phyloP scores from a whole-genome alignment of 2,329 filamentous ascomycete genomes.

The Pochonia chlamydosporia region DNA sequence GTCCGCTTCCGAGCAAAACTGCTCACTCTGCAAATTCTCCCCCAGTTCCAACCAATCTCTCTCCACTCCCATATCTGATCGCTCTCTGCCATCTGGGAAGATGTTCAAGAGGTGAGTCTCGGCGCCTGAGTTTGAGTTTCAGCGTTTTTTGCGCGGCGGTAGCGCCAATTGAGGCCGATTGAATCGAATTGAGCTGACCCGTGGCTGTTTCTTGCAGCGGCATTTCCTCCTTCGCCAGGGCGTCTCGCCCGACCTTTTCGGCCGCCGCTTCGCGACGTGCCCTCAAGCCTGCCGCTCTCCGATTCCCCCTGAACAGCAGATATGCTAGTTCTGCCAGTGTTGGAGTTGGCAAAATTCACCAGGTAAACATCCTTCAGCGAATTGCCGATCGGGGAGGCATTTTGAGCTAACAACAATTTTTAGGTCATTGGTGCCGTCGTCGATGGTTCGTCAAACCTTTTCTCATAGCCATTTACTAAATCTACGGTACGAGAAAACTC shows the following conservation, averaged over 20 bases:
- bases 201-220: slow-evolving; percentile 41
- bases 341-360: slow-evolving; percentile 63
- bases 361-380: slow-evolving; percentile 40
- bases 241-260: slow-evolving; percentile 55
- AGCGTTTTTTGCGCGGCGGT: slow-evolving; percentile 14
- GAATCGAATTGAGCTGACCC: slow-evolving; percentile 42
- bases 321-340: slow-evolving; percentile 54
- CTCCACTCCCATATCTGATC: slow-evolving; percentile 54
- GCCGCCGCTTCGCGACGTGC: slow-evolving; percentile 52
- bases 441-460: slow-evolving; percentile 65
- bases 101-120: slow-evolving; percentile 76
- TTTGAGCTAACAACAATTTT: slow-evolving; percentile 46
- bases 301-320: slow-evolving; percentile 50
- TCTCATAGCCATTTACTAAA: neutral
- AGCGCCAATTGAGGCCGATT: slow-evolving; percentile 45
- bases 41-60: slow-evolving; percentile 45
- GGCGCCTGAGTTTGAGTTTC: slow-evolving; percentile 23
- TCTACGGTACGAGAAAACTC: neutral
- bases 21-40: slow-evolving; percentile 44
- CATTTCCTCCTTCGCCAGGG: slow-evolving; percentile 59
- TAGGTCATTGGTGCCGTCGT: slow-evolving; percentile 98
- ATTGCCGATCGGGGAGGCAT: slow-evolving; percentile 1
- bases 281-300: slow-evolving; percentile 49
- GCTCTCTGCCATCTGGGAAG: slow-evolving; percentile 65
- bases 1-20: slow-evolving; percentile 40